Evolutionary conservation across 2,329 filamentous ascomycete species (phyloP).

Genomic region (Orbilia quercus): DNA sequence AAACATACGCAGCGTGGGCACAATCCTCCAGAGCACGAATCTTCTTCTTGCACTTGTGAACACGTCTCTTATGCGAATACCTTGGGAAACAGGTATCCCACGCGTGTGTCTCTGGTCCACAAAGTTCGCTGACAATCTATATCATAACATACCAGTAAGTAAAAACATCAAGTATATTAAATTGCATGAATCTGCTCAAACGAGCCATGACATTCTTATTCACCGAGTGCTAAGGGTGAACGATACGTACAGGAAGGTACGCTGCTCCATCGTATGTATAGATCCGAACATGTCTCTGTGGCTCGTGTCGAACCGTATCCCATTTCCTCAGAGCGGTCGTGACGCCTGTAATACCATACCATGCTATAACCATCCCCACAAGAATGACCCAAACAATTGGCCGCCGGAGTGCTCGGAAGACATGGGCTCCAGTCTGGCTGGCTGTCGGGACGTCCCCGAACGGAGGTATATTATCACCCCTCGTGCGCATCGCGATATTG

Average conservation of each 20-base stretch:
- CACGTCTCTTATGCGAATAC: conserved; percentile 52
- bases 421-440: conserved; percentile 39
- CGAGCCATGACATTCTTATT: too few relatives aligned
- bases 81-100: conserved; percentile 49
- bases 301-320: conserved; percentile 33
- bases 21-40: conserved; percentile 41
- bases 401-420: conserved; percentile 47
- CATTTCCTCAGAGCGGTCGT: conserved; percentile 50
- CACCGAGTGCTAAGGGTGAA: not conserved
- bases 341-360: conserved; percentile 48
- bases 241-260: conserved; percentile 27
- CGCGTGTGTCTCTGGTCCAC: conserved; percentile 30
- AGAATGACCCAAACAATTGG: conserved; percentile 52
- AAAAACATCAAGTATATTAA: not conserved
- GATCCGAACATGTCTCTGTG: conserved; percentile 32
- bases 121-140: conserved; percentile 45
- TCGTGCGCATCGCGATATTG: conserved; percentile 36
- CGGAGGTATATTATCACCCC: conserved; percentile 46
- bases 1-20: conserved; percentile 44
- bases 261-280: conserved; percentile 38
- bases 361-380: conserved; percentile 49
- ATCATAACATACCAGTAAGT: not conserved
- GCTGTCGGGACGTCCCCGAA: conserved; percentile 42
- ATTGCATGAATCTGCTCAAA: too few relatives aligned
- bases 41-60: conserved; percentile 44